phyloP scores from a whole-genome alignment of 2,329 filamentous ascomycete genomes.

The Aspergillus uvarum region DNA sequence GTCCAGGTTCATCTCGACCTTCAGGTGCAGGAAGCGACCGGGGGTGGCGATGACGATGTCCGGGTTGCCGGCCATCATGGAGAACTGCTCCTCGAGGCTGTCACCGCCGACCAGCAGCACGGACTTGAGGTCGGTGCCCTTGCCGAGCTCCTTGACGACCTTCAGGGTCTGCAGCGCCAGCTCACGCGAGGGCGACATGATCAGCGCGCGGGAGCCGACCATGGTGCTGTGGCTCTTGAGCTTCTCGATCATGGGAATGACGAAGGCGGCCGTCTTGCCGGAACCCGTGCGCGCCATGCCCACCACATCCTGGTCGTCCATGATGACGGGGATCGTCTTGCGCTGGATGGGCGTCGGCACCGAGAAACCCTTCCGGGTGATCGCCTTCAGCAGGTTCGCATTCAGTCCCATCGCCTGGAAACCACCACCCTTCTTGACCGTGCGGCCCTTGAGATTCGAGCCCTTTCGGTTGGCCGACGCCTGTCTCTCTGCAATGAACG shows the following conservation, averaged over 20 bases:
- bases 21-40: constrained; percentile 91
- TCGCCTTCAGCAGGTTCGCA: constrained; percentile 80
- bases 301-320: constrained; percentile 92
- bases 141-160: constrained; percentile 90
- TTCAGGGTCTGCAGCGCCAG: constrained; percentile 92
- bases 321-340: constrained; percentile 88
- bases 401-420: constrained; percentile 95
- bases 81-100: constrained; percentile 92
- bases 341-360: constrained; percentile 97
- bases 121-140: constrained; percentile 87
- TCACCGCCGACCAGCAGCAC: constrained; percentile 92
- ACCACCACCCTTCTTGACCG: constrained; percentile 90
- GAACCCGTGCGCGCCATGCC: constrained; percentile 99
- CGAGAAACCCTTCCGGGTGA: constrained; percentile 89
- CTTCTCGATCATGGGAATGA: constrained; percentile 96
- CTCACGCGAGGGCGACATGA: constrained; percentile 90
- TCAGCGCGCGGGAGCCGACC: constrained; percentile 80
- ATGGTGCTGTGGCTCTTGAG: constrained; percentile 83
- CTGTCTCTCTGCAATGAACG: constrained; percentile 86
- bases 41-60: constrained; percentile 97
- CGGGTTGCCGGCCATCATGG: constrained; percentile 87
- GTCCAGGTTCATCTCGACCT: constrained; percentile 93
- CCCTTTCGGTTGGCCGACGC: constrained; percentile 84
- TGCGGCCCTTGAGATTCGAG: constrained; percentile 76
- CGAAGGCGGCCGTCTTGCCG: constrained; percentile 96